phyloP scores from a whole-genome alignment of 495 filamentous ascomycete species.

The Amniculicola lignicola region DNA sequence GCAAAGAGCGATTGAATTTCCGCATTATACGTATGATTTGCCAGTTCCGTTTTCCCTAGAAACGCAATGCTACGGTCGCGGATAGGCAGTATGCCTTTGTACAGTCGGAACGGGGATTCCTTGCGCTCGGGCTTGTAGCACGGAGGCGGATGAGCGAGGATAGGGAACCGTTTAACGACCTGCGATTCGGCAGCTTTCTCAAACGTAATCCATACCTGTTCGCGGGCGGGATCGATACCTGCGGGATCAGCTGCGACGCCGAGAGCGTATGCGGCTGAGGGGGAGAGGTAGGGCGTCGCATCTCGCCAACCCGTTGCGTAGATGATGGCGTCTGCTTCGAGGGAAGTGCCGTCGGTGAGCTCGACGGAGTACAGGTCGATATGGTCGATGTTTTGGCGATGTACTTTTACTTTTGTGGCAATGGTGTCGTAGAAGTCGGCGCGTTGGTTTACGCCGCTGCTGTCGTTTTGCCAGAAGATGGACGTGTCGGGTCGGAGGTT shows the following conservation, averaged over 20 bases:
- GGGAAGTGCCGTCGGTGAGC: conserved; percentile 33
- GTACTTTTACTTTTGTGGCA: conserved; percentile 43
- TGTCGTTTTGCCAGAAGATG: conserved; percentile 46
- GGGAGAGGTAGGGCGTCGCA: conserved; percentile 32
- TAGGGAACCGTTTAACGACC: conserved; percentile 41
- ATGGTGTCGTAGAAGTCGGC: conserved; percentile 45
- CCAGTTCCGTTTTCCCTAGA: conserved; percentile 39
- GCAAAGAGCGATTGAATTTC: conserved; percentile 50
- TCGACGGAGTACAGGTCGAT: conserved; percentile 27
- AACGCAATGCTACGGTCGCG: conserved; percentile 46
- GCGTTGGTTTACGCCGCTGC: conserved; percentile 39
- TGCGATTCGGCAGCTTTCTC: conserved; percentile 38
- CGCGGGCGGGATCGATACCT: not conserved
- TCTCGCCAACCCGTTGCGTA: conserved; percentile 46
- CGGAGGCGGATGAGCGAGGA: conserved; percentile 41
- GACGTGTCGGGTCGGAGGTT: conserved; percentile 37
- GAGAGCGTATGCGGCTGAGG: conserved; percentile 2
- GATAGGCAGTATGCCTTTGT: conserved; percentile 42
- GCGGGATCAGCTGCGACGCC: not conserved
- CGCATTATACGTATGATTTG: conserved; percentile 43
- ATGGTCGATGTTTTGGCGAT: conserved; percentile 36
- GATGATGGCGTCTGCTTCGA: conserved; percentile 41
- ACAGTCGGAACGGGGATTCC: conserved; percentile 43
- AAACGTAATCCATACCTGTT: conserved; percentile 36
- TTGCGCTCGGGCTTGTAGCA: conserved; percentile 31